Conservation (phyloP, 1,284 basidiomycete genomes). For the Amylostereum areolatum region DNA sequence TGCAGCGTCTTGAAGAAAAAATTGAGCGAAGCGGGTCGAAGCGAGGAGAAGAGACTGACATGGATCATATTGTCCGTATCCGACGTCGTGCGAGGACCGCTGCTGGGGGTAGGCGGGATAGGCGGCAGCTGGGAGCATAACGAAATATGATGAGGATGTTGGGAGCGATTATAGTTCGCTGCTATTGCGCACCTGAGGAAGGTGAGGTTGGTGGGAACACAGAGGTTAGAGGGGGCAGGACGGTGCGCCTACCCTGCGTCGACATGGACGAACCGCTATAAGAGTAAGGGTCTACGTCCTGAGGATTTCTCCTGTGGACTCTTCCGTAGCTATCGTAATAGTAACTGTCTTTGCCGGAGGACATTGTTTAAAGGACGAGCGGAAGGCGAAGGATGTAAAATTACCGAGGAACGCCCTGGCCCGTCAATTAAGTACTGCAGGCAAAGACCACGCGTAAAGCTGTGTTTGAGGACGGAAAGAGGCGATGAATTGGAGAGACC, state of each 20-base stretch:
- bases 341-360: conserved; percentile 54
- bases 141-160: not conserved
- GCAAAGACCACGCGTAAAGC: conserved; percentile 15
- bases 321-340: conserved; percentile 51
- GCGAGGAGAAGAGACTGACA: not conserved
- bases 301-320: conserved; percentile 50
- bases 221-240: conserved; percentile 78
- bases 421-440: conserved; percentile 9
- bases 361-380: conserved; percentile 48
- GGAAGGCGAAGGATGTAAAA: conserved; percentile 48
- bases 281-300: conserved; percentile 43
- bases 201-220: conserved; percentile 72
- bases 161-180: conserved; percentile 9
- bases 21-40: not conserved
- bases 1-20: not conserved
- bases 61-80: not conserved
- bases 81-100: not conserved
- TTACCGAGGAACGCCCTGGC: conserved; percentile 15
- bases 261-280: conserved; percentile 45
- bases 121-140: not conserved
- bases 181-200: conserved; percentile 70
- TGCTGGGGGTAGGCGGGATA: not conserved
- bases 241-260: conserved; percentile 81
- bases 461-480: not conserved
- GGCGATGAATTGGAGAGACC: too few species aligned